Evolutionary conservation across 805 yeast genomes (phyloP), one percentile per base, ranked within the genome.

Genomic region (Saccharomycopsis fibuligera): DNA sequence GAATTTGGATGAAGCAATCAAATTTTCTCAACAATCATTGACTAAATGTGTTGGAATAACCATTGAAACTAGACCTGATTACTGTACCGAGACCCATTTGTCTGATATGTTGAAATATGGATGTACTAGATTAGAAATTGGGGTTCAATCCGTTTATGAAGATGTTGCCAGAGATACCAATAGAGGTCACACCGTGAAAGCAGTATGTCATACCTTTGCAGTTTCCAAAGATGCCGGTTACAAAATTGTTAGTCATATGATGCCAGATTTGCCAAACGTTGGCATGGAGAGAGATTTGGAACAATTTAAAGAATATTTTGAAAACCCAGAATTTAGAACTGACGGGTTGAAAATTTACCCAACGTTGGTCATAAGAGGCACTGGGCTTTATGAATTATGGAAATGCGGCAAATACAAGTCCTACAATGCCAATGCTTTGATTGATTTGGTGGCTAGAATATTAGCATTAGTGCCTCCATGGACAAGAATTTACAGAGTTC

Each of bases 31-130:
- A 66, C 96, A 91, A 63, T 84, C 96, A 22, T 81, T 84, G 57
- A 93, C 97, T 2, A 93, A 93, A 64, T 93, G 99, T 75, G 98
- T 93, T 21, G 99, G 99, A 50, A 93, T 93, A 57, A 93, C 99
- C 24, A 93, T 93, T 59, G 99, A 93, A 66, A 93, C 99, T 0
- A 79, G 99, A 64, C 99, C 99, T 1, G 99, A 93, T 68, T 93
- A 93, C 69, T 93, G 99, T 72, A 89, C 98, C 0, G 93, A 86
- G 56, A 86, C 96, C 0, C 99, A 93, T 68, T 67, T 93, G 56
- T 86, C 89, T 61, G 99, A 93, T 63, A 91, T 93, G 98, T 74
- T 93, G 60, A 79, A 82, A 54, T 93, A 93, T 62, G 99, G 99
- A 4, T 93, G 99, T 67, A 93, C 99, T 2, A 79, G 99, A 57